Evolutionary conservation across 1,139 yeast genomes (phyloP).

Genomic region (Debaryomycetaceae sp.): DNA sequence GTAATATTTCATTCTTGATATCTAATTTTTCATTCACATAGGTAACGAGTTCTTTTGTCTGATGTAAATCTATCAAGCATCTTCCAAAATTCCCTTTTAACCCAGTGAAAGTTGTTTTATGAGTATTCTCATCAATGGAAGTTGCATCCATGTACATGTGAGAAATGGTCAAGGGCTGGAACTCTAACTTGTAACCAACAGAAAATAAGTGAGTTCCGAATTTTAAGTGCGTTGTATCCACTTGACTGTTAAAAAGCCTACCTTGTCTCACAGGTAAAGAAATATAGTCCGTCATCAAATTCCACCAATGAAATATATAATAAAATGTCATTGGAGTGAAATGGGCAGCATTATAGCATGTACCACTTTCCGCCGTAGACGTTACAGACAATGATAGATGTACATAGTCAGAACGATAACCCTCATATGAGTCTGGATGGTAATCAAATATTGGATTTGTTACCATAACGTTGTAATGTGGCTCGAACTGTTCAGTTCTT

Average conservation of each 20-base stretch:
- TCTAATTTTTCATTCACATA: constrained; percentile 57
- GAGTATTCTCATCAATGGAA: constrained; percentile 40
- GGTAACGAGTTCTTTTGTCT: constrained; percentile 63
- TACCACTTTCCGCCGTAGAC: constrained; percentile 30
- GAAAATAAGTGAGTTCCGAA: constrained; percentile 79
- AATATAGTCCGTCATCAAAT: constrained; percentile 61
- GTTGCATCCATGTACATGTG: constrained; percentile 66
- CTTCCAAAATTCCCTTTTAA: constrained; percentile 66
- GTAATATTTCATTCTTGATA: constrained; percentile 52
- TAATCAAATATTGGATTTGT: constrained; percentile 39
- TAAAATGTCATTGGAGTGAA: constrained; percentile 66
- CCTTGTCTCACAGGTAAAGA: constrained; percentile 81
- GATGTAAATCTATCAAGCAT: constrained; percentile 80
- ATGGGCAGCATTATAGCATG: constrained; percentile 67
- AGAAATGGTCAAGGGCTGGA: constrained; percentile 71
- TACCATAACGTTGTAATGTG: constrained; percentile 43
- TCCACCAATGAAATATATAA: constrained; percentile 85
- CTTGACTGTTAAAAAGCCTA: constrained; percentile 44
- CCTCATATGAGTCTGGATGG: constrained; percentile 70
- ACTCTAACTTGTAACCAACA: constrained; percentile 71
- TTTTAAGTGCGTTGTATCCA: constrained; percentile 43
- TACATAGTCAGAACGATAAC: constrained; percentile 74
- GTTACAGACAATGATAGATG: constrained; percentile 66
- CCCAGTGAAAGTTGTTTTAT: constrained; percentile 66
- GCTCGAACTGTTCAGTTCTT: constrained; percentile 30